Evolutionary conservation across 192 early-diverging fungal species (phyloP), one percentile per base, ranked within the genome.

Genomic region (Allomyces arbusculus): DNA sequence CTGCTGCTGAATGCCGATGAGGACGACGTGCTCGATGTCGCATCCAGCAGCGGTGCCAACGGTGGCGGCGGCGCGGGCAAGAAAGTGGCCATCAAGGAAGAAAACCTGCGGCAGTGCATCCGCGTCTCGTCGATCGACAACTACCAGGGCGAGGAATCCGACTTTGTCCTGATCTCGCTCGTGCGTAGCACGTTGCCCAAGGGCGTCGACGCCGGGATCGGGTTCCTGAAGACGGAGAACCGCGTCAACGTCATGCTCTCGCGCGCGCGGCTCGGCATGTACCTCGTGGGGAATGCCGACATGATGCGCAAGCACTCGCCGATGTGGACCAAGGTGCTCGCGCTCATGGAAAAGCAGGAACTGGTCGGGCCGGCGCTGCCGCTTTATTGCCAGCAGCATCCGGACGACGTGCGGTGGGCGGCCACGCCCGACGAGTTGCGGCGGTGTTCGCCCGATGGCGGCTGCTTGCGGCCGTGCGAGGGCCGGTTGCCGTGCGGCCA

Each of bases 81-180:
- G 45, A 64, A 69, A 24, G 24, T 69, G 9, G 20, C 25, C 1
- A 61, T 67, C 22, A 67, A 63, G 62, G 69, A n/a, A 14, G 24
- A 63, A 9, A 19, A 24, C 19, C 23, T 70, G 16, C 58, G 40
- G 8, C 10, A 70, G 16, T 68, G 63, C 7, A 58, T 76, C 14
- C 62, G 71, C 5, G 69, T 76, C 7, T 68, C 69, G 9, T 75
- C 76, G 20, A 67, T 77, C 58, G 76, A 77, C 64, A 77, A 75
- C 68, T 77, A 70, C 66, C 76, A 77, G 66, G 73, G 76, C 26
- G 73, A 77, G 63, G 76, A 77, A 67, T 65, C 73, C 24, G 70
- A 77, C 23, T 64, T 77, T 58, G 67, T 75, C 9, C 44, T 77
- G 16, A 66, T 77, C 24, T 69, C 70, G 20, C 62, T 70, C 10